Percentiles rank a stretch among this genome's conserved stretches.
phyloP scores from a whole-genome alignment of 2,329 filamentous ascomycete species.

The Aspergillus fructus region DNA sequence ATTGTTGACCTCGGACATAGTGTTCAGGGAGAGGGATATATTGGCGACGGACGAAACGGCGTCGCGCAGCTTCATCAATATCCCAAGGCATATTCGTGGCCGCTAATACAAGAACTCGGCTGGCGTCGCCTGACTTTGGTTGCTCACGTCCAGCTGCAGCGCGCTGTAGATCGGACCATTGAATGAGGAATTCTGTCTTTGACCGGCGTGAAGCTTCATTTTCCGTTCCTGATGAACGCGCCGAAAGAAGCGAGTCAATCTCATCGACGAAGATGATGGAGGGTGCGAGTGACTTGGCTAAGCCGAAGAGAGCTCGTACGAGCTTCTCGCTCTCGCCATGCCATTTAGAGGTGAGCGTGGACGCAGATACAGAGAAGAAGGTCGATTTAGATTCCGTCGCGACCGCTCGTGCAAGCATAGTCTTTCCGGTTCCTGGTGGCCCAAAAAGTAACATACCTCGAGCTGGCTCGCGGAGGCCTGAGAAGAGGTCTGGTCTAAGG shows the following conservation, averaged over 20 bases:
- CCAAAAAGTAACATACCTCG: constrained; percentile 95
- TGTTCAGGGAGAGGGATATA: constrained; percentile 93
- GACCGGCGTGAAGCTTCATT: constrained; percentile 91
- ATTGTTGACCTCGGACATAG: constrained; percentile 74
- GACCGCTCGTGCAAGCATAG: constrained; percentile 92
- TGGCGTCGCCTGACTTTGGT: constrained; percentile 72
- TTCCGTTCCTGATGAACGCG: constrained; percentile 73
- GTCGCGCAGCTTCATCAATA: constrained; percentile 90
- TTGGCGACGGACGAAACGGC: constrained; percentile 87
- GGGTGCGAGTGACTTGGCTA: constrained; percentile 86
- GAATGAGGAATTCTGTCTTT: constrained; percentile 96
- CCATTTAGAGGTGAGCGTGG: constrained; percentile 92
- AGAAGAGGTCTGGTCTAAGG: constrained; percentile 89
- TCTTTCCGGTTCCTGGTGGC: constrained; percentile 96
- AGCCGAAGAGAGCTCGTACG: constrained; percentile 82
- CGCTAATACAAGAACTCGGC: constrained; percentile 85
- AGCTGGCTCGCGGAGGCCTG: constrained; percentile 89
- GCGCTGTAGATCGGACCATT: constrained; percentile 91
- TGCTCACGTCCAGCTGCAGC: constrained; percentile 84
- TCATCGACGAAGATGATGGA: constrained; percentile 99
- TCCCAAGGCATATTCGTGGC: constrained; percentile 97
- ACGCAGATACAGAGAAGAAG: constrained; percentile 96
- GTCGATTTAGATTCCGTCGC: constrained; percentile 93
- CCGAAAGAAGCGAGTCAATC: constrained; percentile 89
- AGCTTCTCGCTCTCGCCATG: constrained; percentile 96